Base-by-base conservation (phyloP, 768 basidiomycete genomes). In the Suillus fuscotomentosus region DNA sequence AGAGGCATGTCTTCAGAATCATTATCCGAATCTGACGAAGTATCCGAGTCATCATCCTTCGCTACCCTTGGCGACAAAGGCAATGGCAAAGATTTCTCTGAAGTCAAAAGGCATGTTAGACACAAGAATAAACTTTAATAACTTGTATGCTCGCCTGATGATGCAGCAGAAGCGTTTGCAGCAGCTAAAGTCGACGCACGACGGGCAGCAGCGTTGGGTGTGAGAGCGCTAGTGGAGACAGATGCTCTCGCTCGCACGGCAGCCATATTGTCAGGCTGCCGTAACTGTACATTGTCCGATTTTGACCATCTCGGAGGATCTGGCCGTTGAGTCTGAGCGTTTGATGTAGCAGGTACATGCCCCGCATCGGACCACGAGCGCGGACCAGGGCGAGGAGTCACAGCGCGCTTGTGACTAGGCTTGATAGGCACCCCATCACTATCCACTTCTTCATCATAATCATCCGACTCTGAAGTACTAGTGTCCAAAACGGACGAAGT, bases 1-100 rank as follows among this genome's bases (percentile, higher is more conserved):
- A 94, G 80, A 14, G 91, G 91, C 2, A 86, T 83, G 67, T 88
- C 80, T n/a, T 81, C 80, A 60, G 85, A 86, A 31, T 82, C 84
- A 41, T 80, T 80, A 63, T 81, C 72, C 13, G 75, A 72, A 15
- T 75, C 72, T 4, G 73, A 70, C 1, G 70, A 74, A 20, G 70
- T 69, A 63, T 77, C 71, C 2, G 69, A 67, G 48, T 75, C 69
- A 5, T 70, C 59, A 13, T 67, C 65, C 22, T 70, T 60, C 5
- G 62, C 43, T 31, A n/a, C 41, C 45, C 45, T 65, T 5, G 61
- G 41, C 50, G 51, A 66, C 24, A 56, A 70, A 27, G 48, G 60
- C 22, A 51, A 13, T 6, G 47, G 15, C 42, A 39, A 42, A 43
- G 38, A 1, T 42, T 42, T 59, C 24, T 59, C 57, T 31, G 17